Evolutionary conservation across 352 stramenopile species (phyloP).

Genomic region (Pythium vanterpoolii): DNA sequence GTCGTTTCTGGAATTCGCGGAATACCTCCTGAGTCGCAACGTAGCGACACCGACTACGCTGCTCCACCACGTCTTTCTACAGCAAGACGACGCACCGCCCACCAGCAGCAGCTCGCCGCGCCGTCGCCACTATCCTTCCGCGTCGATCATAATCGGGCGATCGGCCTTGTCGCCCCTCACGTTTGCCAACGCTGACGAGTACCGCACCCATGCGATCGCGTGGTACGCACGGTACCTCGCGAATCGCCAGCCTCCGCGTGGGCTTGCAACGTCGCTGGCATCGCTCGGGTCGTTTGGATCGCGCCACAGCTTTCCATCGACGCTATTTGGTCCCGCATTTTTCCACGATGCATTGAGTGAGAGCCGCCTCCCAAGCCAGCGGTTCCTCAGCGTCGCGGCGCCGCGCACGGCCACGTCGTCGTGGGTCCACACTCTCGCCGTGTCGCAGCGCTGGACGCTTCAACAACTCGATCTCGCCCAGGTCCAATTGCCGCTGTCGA

Average conservation of each 20-base stretch:
- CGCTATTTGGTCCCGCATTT: constrained; percentile 40
- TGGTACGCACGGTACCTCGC: constrained; percentile 20
- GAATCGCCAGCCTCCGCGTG: not conserved
- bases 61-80: constrained; percentile 54
- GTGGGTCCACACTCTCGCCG: constrained; percentile 56
- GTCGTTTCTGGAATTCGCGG: constrained; percentile 65
- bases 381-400: constrained; percentile 64
- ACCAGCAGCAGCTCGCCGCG: not conserved
- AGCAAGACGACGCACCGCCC: not conserved
- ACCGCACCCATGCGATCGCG: constrained; percentile 6
- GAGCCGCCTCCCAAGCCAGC: constrained; percentile 37
- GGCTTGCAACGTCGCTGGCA: not conserved
- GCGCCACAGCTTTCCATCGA: constrained; percentile 1
- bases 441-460: constrained; percentile 51
- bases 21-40: constrained; percentile 45
- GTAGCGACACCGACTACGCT: constrained; percentile 35
- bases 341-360: constrained; percentile 50
- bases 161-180: not conserved
- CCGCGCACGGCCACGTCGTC: constrained; percentile 47
- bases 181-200: constrained; percentile 16
- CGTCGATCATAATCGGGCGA: constrained; percentile 10
- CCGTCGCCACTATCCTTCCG: not conserved
- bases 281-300: constrained; percentile 3
- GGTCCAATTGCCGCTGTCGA: constrained; percentile 51
- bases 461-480: constrained; percentile 62